A percentile compares a stretch with the other conserved stretches of the same genome.
Conservation (phyloP, 1,284 basidiomycete genomes). For the Ganoderma resinaceum region DNA sequence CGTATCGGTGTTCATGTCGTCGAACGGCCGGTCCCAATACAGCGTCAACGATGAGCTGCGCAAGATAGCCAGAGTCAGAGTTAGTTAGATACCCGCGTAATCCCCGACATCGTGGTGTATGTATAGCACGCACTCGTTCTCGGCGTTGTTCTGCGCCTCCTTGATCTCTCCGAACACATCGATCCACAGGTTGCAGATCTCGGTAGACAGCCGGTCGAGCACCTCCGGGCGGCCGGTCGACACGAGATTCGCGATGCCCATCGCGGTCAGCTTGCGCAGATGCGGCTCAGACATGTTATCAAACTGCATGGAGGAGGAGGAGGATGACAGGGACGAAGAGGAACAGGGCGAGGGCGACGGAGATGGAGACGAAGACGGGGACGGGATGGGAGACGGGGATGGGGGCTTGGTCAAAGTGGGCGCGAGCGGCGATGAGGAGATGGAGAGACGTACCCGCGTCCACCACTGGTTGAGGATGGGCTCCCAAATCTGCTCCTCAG, state of each 20-base stretch:
- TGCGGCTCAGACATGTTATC: conserved; percentile 85
- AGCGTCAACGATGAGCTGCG: conserved; percentile 46
- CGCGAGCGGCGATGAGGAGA: background rate
- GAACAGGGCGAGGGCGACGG: no score
- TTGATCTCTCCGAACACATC: conserved; percentile 90
- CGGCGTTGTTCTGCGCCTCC: conserved; percentile 59
- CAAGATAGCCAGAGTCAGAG: background rate
- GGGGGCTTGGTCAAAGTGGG: background rate
- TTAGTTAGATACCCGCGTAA: background rate
- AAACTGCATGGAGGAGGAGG: conserved; percentile 57
- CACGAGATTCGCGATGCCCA: conserved; percentile 76
- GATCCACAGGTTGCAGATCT: conserved; percentile 89
- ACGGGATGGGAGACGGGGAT: no score
- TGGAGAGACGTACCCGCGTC: conserved; percentile 59
- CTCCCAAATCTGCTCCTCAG: conserved; percentile 67
- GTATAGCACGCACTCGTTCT: conserved; percentile 40
- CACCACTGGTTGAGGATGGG: conserved; percentile 81
- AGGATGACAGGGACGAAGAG: no score
- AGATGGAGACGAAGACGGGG: background rate
- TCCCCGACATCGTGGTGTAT: background rate
- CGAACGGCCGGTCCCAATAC: conserved; percentile 71
- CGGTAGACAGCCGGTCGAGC: conserved; percentile 70
- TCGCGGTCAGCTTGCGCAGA: conserved; percentile 75
- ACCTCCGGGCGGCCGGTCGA: conserved; percentile 74
- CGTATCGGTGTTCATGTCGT: conserved; percentile 60